Evolutionary conservation across 208 protist genomes (phyloP), one percentile per base, ranked within the genome.

Genomic region (Acanthamoeba castellanii): DNA sequence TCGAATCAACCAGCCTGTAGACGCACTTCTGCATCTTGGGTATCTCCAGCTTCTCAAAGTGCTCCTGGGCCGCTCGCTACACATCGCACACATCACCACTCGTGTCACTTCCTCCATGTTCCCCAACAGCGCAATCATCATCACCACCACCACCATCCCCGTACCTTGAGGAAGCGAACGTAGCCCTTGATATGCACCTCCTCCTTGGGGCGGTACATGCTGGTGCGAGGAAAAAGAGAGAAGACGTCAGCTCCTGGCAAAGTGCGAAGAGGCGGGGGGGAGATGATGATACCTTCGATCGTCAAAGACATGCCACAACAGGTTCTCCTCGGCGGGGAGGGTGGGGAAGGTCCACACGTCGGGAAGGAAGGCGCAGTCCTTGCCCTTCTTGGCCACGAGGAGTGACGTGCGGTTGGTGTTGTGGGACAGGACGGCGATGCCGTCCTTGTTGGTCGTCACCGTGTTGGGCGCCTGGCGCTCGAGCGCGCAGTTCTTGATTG

Each of bases 121-220:
- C 6, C 1, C 45, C 2, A 27, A 42, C 7, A 22, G 18, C 18
- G 18, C 52, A 42, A 78, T 6, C 30, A 25, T 6, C 18, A 66
- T 88, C 14, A 59, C 14, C 20, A 93, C 3, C 3, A 52, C 14
- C 11, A n/a, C 5, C 7, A 6, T 3, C 16, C 32, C 1, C 27
- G 14, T 55, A 94, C 90, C 68, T 82, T 94, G 30, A 84, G 55
- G 90, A 94, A 94, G 47, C 90, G 90, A 5, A 94, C 72, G 68
- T 94, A 94, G 68, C 90, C 90, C 55, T 94, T 94, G 90, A 85
- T 85, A 57, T 94, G 18, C 0, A 94, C 90, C 27, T 94, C 90
- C 61, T 94, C 90, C 50, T 94, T 94, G n/a, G 90, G 90, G 27
- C 90, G 90, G 32, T 94, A 94, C 90, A 94, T 94, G 68, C 90